A percentile compares a stretch with the other conserved stretches of the same genome.
Conservation (phyloP, 1,139 yeast species). For the Nakaseomyces nivariensis region DNA sequence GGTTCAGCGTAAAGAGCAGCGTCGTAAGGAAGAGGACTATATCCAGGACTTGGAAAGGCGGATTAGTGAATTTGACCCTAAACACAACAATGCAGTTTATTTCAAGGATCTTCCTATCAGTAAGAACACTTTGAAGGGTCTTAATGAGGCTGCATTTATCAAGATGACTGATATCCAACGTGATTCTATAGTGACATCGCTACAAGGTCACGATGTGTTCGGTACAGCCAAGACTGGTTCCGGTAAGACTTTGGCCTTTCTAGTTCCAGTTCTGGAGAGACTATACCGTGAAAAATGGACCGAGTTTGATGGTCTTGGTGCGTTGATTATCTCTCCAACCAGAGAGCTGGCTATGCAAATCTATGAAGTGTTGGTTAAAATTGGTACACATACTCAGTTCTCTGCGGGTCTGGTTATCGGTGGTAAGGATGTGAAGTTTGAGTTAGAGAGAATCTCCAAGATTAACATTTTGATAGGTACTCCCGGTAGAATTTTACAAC, state of each 20-base stretch:
- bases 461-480: conserved; percentile 90
- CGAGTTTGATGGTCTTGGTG: conserved; percentile 87
- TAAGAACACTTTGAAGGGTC: conserved; percentile 54
- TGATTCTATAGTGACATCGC: conserved; percentile 64
- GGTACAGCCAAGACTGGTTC: conserved; percentile 97
- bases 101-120: conserved; percentile 72
- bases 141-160: conserved; percentile 61
- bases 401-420: conserved; percentile 96
- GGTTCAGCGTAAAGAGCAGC: conserved; percentile 33
- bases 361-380: conserved; percentile 76
- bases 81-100: conserved; percentile 30
- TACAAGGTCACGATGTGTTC: conserved; percentile 73
- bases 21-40: conserved; percentile 38
- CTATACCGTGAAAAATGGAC: conserved; percentile 70
- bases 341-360: conserved; percentile 92
- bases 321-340: conserved; percentile 84
- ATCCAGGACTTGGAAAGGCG: conserved; percentile 38
- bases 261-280: conserved; percentile 73
- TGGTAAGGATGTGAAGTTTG: conserved; percentile 86
- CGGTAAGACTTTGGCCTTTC: conserved; percentile 88
- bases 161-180: conserved; percentile 80
- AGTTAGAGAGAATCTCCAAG: conserved; percentile 71
- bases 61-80: conserved; percentile 44
- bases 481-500: conserved; percentile 91
- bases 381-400: conserved; percentile 70